Percentiles rank a stretch among this genome's conserved stretches.
phyloP scores from a whole-genome alignment of 148 eudicot genomes.

The Oxyria digyna region DNA sequence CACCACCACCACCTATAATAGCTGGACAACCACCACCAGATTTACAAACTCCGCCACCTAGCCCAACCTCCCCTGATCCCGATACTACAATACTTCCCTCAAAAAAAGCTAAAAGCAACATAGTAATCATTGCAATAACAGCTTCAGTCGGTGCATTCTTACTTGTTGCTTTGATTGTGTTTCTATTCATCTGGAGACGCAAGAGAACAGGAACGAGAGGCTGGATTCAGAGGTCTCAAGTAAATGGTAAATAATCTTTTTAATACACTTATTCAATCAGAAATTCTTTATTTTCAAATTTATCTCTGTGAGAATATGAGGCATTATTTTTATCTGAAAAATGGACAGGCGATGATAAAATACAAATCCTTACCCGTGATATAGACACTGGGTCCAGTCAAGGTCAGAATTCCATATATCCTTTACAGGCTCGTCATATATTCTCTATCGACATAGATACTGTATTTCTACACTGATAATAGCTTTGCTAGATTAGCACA shows the following conservation, averaged over 20 bases:
- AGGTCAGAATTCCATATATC: slow-evolving; percentile 18
- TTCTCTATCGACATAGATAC: too few species aligned
- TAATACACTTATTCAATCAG: not conserved
- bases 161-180: slow-evolving; percentile 16
- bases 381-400: slow-evolving; percentile 15
- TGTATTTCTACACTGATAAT: too few species aligned
- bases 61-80: not conserved
- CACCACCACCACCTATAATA: not conserved
- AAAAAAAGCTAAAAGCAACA: not conserved
- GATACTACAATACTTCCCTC: not conserved
- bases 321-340: not conserved
- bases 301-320: not conserved
- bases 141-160: slow-evolving; percentile 25
- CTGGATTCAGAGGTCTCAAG: slow-evolving; percentile 60
- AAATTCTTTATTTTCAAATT: not conserved
- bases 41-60: not conserved
- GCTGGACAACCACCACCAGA: slow-evolving; percentile 3
- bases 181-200: slow-evolving; percentile 25
- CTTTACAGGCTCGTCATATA: too few species aligned
- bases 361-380: slow-evolving; percentile 14
- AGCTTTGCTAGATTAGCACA: too few species aligned
- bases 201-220: slow-evolving; percentile 56
- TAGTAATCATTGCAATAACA: slow-evolving; percentile 14
- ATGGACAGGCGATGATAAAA: slow-evolving; percentile 19
- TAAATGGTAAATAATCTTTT: slow-evolving; percentile 57